Evolutionary conservation across 1,284 basidiomycete species (phyloP).

Genomic region (Chalciporus sp.): DNA sequence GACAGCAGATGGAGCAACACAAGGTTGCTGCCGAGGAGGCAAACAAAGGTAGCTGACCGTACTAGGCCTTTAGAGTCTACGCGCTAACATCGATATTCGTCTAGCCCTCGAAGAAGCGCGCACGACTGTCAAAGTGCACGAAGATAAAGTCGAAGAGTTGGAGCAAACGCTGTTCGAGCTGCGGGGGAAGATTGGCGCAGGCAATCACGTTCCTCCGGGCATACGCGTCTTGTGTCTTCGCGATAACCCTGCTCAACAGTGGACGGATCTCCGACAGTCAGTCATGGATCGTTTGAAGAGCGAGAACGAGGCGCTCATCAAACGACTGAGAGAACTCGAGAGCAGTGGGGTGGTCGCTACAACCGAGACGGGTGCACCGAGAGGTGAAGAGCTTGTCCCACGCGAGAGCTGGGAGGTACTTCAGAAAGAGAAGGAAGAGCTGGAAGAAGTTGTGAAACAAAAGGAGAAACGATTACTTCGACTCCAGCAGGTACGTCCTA

Average conservation of each 20-base stretch:
- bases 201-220: slow-evolving; percentile 74
- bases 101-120: slow-evolving; percentile 49
- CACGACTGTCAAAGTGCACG: slow-evolving; percentile 40
- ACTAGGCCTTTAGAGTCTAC: neutral
- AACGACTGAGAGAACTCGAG: slow-evolving; percentile 59
- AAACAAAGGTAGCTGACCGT: slow-evolving; percentile 44
- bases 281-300: slow-evolving; percentile 69
- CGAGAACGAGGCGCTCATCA: slow-evolving; percentile 76
- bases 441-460: slow-evolving; percentile 62
- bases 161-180: slow-evolving; percentile 78
- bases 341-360: slow-evolving; percentile 28
- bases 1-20: slow-evolving; percentile 45
- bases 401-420: slow-evolving; percentile 71
- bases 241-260: slow-evolving; percentile 76
- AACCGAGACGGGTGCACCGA: slow-evolving; percentile 11
- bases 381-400: slow-evolving; percentile 53
- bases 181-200: slow-evolving; percentile 72
- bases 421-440: slow-evolving; percentile 58
- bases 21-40: slow-evolving; percentile 40
- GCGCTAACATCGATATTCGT: slow-evolving; percentile 1
- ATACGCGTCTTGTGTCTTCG: slow-evolving; percentile 68
- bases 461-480: slow-evolving; percentile 77
- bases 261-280: slow-evolving; percentile 68
- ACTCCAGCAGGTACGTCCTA: slow-evolving; percentile 60
- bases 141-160: slow-evolving; percentile 59